Percentiles rank a stretch among this genome's conserved stretches.
phyloP scores from a whole-genome alignment of 1,284 basidiomycete species.

The Trametes versicolor region DNA sequence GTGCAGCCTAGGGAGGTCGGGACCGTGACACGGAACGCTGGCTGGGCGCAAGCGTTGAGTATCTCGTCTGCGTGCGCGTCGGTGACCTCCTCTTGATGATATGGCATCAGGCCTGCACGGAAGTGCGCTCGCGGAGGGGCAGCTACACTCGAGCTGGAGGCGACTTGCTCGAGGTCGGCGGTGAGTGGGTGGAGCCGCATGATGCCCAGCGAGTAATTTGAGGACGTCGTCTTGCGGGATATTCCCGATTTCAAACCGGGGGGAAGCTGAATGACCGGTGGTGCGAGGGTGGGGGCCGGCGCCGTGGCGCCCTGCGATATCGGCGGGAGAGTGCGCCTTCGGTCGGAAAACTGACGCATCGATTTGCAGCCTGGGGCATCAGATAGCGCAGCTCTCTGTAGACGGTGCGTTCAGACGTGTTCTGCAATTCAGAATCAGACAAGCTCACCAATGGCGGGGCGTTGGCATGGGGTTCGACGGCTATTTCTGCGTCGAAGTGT shows the following conservation, averaged over 20 bases:
- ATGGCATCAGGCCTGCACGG: conserved; percentile 3
- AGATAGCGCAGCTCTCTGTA: background rate
- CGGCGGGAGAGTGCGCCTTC: background rate
- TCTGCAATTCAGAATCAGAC: background rate
- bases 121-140: conserved; percentile 21
- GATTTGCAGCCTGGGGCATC: background rate
- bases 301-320: background rate
- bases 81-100: background rate
- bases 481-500: background rate
- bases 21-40: conserved; percentile 7
- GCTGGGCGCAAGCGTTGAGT: conserved; percentile 1
- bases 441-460: background rate
- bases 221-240: background rate
- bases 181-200: conserved; percentile 33
- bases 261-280: background rate
- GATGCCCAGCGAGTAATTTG: conserved; percentile 27
- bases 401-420: background rate
- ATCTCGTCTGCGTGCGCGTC: background rate
- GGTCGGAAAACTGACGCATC: background rate
- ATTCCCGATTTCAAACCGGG: background rate
- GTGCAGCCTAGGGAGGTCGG: background rate
- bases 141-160: conserved; percentile 25
- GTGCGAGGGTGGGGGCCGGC: background rate
- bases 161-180: conserved; percentile 32
- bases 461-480: background rate